Base-by-base conservation (phyloP, 1,284 basidiomycete genomes). In the Blastosporella zonata region DNA sequence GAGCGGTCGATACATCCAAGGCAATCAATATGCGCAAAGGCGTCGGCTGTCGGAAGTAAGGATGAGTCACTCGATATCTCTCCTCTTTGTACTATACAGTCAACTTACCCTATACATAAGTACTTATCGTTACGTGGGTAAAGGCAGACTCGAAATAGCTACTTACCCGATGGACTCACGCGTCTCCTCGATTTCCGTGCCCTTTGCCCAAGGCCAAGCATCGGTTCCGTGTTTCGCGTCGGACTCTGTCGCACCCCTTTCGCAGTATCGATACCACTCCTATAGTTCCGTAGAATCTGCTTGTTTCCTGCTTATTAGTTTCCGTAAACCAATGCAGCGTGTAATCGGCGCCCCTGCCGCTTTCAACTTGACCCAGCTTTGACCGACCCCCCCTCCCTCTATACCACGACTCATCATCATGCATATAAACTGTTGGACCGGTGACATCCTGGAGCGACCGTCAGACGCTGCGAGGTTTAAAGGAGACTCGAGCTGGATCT, bases 181-280 rank as follows among this genome's bases (percentile, higher is more conserved):
- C 31, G 18, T 13, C 21, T 41, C 42, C 31, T 36, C 23, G n/a
- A 7, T 29, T 5, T 6, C 2, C n/a, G 21, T 3, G 40, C 17
- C 50, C 50, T 37, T 52, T 41, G 41, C 41, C 50, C 46, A 41
- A 29, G 21, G 23, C 8, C 18, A 22, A 43, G 20, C 27, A n/a
- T 46, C 41, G 28, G 41, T 28, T 41, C 39, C 46, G 40, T 13
- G 13, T 41, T 50, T 12, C 22, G 21, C 33, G 38, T 50, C 35
- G 43, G 49, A 18, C n/a, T 23, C 21, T 2, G 12, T 29, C 38
- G 33, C 31, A 27, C 23, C n/a, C 13, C 23, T 12, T 22, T 17
- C n/a, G 15, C 34, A 35, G 17, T 10, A 36, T 17, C 20, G 20
- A 9, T 22, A 40, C 35, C 25, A 33, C 22, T 33, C n/a, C 41